Percentiles rank a stretch among this genome's conserved stretches.
Conservation (phyloP, 2,329 filamentous ascomycete species). For the Chaetomiaceae sp. region DNA sequence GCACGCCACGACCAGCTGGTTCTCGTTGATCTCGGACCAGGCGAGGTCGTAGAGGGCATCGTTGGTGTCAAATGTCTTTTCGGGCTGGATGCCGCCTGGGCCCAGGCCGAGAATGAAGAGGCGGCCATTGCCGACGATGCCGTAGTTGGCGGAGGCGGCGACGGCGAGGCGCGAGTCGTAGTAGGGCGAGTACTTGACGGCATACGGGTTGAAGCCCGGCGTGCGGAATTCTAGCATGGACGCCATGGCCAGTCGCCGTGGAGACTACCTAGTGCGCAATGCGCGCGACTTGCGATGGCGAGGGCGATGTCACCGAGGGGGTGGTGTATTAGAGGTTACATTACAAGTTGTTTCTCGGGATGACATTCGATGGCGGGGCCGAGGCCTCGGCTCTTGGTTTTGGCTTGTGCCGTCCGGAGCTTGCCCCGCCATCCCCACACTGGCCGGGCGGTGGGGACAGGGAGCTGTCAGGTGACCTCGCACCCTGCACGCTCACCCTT, state of each 20-base stretch:
- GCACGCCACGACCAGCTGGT: constrained; percentile 82
- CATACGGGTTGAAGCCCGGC: constrained; percentile 90
- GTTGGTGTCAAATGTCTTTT: constrained; percentile 95
- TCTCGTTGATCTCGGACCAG: constrained; percentile 96
- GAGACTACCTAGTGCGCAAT: not conserved
- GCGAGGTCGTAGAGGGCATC: constrained; percentile 92
- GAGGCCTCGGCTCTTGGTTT: constrained; percentile 21
- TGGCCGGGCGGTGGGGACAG: too few relatives aligned
- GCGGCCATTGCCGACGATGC: constrained; percentile 91
- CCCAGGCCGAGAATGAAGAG: constrained; percentile 81
- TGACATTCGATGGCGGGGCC: constrained; percentile 12
- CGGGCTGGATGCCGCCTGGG: constrained; percentile 73
- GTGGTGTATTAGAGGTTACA: not conserved
- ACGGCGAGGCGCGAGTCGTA: constrained; percentile 93
- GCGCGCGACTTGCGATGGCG: not conserved
- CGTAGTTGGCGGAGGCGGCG: constrained; percentile 88
- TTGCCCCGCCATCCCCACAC: constrained; percentile 1
- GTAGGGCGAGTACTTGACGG: constrained; percentile 97
- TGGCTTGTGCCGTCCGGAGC: not conserved
- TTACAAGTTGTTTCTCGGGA: not conserved
- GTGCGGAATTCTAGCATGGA: constrained; percentile 92
- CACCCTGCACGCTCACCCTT: not conserved
- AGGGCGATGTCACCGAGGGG: not conserved
- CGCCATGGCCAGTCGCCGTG: constrained; percentile 32
- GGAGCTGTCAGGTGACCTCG: constrained; percentile 16